Evolutionary conservation across 345 rosid species (phyloP).

Genomic region (Hevea brasiliensis): DNA sequence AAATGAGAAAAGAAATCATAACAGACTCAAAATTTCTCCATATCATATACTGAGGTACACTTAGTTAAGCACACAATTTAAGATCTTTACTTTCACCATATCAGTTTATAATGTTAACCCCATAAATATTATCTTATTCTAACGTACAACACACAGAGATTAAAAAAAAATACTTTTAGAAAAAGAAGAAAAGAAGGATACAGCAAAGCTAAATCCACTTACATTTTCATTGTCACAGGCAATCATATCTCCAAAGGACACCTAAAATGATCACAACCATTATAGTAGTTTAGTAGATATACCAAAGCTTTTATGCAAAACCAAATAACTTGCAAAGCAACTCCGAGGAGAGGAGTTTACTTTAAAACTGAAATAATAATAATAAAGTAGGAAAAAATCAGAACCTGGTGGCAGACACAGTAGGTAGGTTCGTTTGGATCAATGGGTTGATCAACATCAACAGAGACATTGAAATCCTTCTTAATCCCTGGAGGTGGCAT

Average conservation of each 20-base stretch:
- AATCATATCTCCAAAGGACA: constrained; percentile 98
- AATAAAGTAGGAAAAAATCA: constrained; percentile 16
- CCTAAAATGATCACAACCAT: constrained; percentile 44
- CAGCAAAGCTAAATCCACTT: constrained; percentile 32
- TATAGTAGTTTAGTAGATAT: constrained; percentile 11
- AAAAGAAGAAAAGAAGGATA: background rate
- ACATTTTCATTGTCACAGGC: constrained; percentile 98
- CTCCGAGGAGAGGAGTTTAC: constrained; percentile 6
- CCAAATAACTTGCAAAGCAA: background rate
- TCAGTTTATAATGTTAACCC: background rate
- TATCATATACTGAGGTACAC: background rate
- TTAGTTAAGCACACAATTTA: background rate
- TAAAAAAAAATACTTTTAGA: background rate
- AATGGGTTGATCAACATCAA: constrained; percentile 82
- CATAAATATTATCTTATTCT: background rate
- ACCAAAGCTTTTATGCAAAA: constrained; percentile 6
- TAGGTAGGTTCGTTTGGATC: constrained; percentile 99
- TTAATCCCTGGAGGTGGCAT: constrained; percentile 98
- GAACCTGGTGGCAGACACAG: constrained; percentile 98
- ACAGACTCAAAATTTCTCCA: background rate
- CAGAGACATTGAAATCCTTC: constrained; percentile 56
- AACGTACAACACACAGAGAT: background rate
- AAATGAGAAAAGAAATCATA: background rate
- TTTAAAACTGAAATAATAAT: constrained; percentile 5
- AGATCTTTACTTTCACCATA: background rate